Evolutionary conservation across 441 rosid species (phyloP), one percentile per base, ranked within the genome.

Genomic region (Populus hybrid): DNA sequence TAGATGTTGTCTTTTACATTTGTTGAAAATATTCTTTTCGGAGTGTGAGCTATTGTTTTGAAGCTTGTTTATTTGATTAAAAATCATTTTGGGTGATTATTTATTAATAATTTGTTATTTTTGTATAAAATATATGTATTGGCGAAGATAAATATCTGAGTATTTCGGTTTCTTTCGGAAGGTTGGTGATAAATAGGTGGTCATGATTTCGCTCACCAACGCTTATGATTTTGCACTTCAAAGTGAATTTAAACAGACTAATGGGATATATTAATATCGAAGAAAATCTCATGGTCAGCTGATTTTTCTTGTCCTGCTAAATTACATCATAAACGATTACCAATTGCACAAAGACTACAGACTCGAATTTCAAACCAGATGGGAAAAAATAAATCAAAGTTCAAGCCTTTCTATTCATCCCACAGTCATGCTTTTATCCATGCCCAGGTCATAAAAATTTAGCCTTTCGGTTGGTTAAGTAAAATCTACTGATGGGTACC

Each of bases 21-120:
- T 76, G n/a, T 61, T 66, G 56, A 77, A 26, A 42, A 36, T 56
- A 78, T 75, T 86, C 82, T 83, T 86, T 83, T 64, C 29, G n/a
- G 77, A 65, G 53, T 75, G 78, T 73, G 45, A 63, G 18, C 31
- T 77, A 63, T 63, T 72, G 3, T 20, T 82, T 65, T 65, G 61
- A 7, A 69, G 75, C n/a, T 77, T 31, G 71, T 24, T 75, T 26
- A 61, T 11, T 35, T 74, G 56, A 75, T 56, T 73, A 65, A 40
- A 35, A 76, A 64, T 72, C 77, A 33, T 64, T 64, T 63, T 78
- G 78, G 74, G 70, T 73, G 74, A 74, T 83, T 73, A 50, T 78
- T 74, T 75, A 29, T 76, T 74, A 9, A 76, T 76, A 68, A 56
- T 9, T 10, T 68, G 64, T 61, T 7, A 12, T 29, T 74, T 29